These are phyloP conservation scores for Leptographium flavum DNA, from an alignment of 2,329 filamentous ascomycete species.

Conservation along the genomic window DNA sequence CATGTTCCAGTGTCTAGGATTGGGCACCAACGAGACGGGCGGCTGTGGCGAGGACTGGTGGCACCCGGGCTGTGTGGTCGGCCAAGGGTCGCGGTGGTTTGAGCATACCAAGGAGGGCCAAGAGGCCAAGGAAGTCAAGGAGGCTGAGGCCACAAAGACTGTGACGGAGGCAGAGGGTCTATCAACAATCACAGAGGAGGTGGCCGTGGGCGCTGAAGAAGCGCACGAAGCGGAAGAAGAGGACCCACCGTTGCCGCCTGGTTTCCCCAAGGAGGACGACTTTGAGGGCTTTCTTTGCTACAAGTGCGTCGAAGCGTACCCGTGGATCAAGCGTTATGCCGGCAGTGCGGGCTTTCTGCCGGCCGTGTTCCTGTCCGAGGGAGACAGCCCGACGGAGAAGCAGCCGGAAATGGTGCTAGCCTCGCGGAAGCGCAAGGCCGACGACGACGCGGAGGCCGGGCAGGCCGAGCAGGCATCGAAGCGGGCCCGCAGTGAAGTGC, in stretches of 20 bases:
- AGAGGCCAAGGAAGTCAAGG: not conserved
- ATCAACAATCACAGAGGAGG: conserved; percentile 8
- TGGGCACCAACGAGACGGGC: conserved; percentile 65
- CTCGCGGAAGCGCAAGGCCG: conserved; percentile 53
- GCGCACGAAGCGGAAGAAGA: conserved; percentile 35
- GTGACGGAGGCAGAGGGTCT: not conserved
- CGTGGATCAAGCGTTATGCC: conserved; percentile 86
- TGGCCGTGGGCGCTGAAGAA: conserved; percentile 8
- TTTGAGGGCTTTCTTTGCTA: conserved; percentile 90
- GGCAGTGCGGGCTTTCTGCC: conserved; percentile 65
- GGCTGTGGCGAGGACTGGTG: conserved; percentile 98
- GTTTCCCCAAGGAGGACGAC: conserved; percentile 77
- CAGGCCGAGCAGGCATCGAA: conserved; percentile 27
- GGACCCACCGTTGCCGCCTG: conserved; percentile 58
- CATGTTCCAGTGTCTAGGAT: conserved; percentile 92
- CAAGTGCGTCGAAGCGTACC: conserved; percentile 75
- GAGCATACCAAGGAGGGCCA: too few species aligned
- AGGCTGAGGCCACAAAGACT: too few species aligned
- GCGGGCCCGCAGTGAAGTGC: conserved; percentile 26
- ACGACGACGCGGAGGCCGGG: conserved; percentile 33
- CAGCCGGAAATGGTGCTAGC: conserved; percentile 5
- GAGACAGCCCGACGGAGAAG: not conserved
- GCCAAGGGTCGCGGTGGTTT: conserved; percentile 60
- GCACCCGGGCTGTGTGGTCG: conserved; percentile 84
- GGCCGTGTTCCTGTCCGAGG: conserved; percentile 42